A percentile compares a stretch with the other conserved stretches of the same genome.
Conservation (phyloP, 352 stramenopile genomes). For the Aphanomyces stellatus region DNA sequence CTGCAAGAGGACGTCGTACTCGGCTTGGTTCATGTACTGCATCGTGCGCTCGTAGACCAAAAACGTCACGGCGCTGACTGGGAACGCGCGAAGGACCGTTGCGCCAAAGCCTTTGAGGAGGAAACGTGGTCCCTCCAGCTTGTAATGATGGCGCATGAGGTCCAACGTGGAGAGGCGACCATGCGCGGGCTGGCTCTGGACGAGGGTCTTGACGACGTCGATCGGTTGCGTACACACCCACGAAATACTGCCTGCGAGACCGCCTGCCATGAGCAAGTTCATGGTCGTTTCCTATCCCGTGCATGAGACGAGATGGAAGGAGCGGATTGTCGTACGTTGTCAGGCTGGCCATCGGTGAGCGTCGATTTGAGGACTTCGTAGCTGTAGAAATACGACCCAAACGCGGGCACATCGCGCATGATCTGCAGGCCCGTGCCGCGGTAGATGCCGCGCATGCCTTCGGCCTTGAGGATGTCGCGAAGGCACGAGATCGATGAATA, state of each 20-base stretch:
- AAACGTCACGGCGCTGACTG: slow-evolving; percentile 78
- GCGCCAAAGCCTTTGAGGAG: slow-evolving; percentile 78
- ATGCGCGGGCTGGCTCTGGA: slow-evolving; percentile 68
- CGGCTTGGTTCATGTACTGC: slow-evolving; percentile 41
- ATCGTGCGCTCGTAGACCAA: slow-evolving; percentile 80
- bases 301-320: neutral
- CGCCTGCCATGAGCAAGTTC: slow-evolving; percentile 57
- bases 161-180: neutral
- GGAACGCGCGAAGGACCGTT: slow-evolving; percentile 73
- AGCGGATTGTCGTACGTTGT: slow-evolving; percentile 23
- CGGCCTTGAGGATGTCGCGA: slow-evolving; percentile 28
- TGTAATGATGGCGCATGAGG: slow-evolving; percentile 26
- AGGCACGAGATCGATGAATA: slow-evolving; percentile 46
- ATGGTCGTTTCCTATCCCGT: slow-evolving; percentile 38
- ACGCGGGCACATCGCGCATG: slow-evolving; percentile 62
- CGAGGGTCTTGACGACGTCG: slow-evolving; percentile 88
- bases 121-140: slow-evolving; percentile 44
- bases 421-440: slow-evolving; percentile 59
- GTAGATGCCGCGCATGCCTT: slow-evolving; percentile 45
- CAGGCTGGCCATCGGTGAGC: slow-evolving; percentile 38
- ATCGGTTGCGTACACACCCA: slow-evolving; percentile 75
- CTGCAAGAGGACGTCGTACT: neutral
- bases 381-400: slow-evolving; percentile 72
- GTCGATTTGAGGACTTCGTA: slow-evolving; percentile 63
- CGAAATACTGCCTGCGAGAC: slow-evolving; percentile 60